phyloP scores from a whole-genome alignment of 2,329 filamentous ascomycete genomes.

The Fusarium coffeatum region DNA sequence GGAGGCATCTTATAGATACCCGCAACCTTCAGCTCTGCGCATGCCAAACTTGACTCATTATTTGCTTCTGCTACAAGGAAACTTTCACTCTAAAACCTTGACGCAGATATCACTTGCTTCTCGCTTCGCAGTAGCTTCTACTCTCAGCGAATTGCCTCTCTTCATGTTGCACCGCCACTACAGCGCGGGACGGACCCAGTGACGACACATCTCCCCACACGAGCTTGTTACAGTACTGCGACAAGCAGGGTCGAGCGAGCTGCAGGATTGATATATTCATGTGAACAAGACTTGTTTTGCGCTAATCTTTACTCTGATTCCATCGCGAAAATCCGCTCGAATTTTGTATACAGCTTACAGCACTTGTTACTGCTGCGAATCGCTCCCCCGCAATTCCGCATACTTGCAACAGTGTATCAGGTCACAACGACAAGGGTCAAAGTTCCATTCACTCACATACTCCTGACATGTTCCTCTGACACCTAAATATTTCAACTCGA shows the following conservation, averaged over 20 bases:
- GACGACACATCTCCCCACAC: constrained; percentile 44
- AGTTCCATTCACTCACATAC: background rate
- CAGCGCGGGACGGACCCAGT: constrained; percentile 40
- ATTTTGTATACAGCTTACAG: constrained; percentile 13
- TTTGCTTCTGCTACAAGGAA: constrained; percentile 1
- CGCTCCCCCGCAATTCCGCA: constrained; percentile 31
- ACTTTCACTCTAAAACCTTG: background rate
- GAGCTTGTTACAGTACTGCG: constrained; percentile 19
- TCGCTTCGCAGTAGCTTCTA: constrained; percentile 6
- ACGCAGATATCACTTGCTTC: background rate
- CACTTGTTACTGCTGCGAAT: constrained; percentile 24
- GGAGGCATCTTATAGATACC: constrained; percentile 19
- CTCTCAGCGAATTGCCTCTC: constrained; percentile 11
- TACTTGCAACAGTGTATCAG: constrained; percentile 22
- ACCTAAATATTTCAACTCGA: background rate
- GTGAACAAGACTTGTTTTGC: background rate
- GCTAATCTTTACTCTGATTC: background rate
- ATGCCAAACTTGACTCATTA: constrained; percentile 21
- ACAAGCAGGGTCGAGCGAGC: constrained; percentile 22
- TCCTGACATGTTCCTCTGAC: constrained; percentile 30
- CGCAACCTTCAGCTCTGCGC: constrained; percentile 24
- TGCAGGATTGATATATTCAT: background rate
- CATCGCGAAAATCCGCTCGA: background rate
- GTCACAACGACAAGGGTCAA: constrained; percentile 9
- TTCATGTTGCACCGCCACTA: constrained; percentile 35